Percentiles rank a stretch among this genome's conserved stretches.
Evolutionary conservation across 345 rosid species (phyloP).

Genomic region (Acer saccharum): DNA sequence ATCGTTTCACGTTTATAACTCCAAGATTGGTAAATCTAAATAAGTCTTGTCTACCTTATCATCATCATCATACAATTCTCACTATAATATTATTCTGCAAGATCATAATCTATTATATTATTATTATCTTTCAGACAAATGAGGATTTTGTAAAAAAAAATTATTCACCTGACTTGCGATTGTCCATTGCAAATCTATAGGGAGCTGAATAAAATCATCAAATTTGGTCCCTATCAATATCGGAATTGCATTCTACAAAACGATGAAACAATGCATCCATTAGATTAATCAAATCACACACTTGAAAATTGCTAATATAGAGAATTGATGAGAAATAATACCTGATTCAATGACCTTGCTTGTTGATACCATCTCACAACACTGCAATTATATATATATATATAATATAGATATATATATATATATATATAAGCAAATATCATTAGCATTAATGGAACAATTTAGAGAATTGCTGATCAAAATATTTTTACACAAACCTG

Average conservation of each 20-base stretch:
- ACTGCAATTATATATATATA: conserved; percentile 42
- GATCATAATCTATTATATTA: not conserved
- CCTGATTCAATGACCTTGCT: conserved; percentile 86
- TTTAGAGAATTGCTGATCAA: not conserved
- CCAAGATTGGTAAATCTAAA: not conserved
- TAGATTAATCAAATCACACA: not conserved
- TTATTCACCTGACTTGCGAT: conserved; percentile 78
- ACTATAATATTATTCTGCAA: too few relatives aligned
- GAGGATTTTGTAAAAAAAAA: not conserved
- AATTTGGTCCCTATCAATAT: conserved; percentile 87
- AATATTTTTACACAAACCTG: conserved; percentile 33
- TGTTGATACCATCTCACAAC: conserved; percentile 78
- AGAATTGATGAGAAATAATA: conserved; percentile 7
- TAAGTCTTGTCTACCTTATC: not conserved
- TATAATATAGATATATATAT: not conserved
- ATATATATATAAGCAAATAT: not conserved
- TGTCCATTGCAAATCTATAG: conserved; percentile 86
- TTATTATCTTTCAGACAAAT: not conserved
- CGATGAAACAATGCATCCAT: not conserved
- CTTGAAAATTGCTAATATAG: not conserved
- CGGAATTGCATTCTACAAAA: conserved; percentile 77
- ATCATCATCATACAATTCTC: too few relatives aligned
- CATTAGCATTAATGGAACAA: not conserved
- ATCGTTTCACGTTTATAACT: too few relatives aligned
- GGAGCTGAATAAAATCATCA: conserved; percentile 93